Conservation (phyloP, 2,329 filamentous ascomycete species). For the Sclerotinia sclerotiorum region DNA sequence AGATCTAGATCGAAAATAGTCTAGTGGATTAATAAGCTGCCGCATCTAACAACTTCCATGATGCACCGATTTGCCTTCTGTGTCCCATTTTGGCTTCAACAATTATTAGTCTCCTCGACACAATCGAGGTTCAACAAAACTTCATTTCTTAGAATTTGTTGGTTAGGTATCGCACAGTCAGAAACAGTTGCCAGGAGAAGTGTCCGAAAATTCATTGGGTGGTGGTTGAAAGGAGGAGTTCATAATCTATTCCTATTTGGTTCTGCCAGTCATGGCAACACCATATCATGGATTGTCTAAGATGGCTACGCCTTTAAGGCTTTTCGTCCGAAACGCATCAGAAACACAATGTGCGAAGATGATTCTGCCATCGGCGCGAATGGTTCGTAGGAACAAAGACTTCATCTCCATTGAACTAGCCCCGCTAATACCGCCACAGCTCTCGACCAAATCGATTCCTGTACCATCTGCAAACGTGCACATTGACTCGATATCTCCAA, state of each 20-base stretch:
- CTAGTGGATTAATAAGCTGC: not conserved
- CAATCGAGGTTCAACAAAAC: not conserved
- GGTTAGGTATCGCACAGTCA: not conserved
- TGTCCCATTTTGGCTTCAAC: constrained; percentile 15
- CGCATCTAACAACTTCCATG: not conserved
- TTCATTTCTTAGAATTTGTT: not conserved
- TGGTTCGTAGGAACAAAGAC: constrained; percentile 9
- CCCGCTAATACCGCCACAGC: constrained; percentile 14
- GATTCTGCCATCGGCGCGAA: constrained; percentile 3
- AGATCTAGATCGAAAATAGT: not conserved
- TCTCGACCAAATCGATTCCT: constrained; percentile 24
- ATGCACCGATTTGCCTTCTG: constrained; percentile 11
- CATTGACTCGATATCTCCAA: not conserved
- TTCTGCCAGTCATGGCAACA: constrained; percentile 22
- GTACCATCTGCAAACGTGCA: constrained; percentile 26
- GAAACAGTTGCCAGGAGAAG: not conserved
- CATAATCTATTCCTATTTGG: constrained; percentile 12
- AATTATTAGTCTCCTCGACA: not conserved
- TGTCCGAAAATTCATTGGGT: not conserved
- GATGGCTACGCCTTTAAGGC: constrained; percentile 17
- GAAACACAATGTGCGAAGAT: constrained; percentile 13
- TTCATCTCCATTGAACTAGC: not conserved
- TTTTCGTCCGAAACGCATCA: constrained; percentile 9
- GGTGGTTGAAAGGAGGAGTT: constrained; percentile 24
- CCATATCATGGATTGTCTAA: constrained; percentile 11